Evolutionary conservation across 2,329 filamentous ascomycete species (phyloP).

Genomic region (Aspergillus pseudoviridinutans): DNA sequence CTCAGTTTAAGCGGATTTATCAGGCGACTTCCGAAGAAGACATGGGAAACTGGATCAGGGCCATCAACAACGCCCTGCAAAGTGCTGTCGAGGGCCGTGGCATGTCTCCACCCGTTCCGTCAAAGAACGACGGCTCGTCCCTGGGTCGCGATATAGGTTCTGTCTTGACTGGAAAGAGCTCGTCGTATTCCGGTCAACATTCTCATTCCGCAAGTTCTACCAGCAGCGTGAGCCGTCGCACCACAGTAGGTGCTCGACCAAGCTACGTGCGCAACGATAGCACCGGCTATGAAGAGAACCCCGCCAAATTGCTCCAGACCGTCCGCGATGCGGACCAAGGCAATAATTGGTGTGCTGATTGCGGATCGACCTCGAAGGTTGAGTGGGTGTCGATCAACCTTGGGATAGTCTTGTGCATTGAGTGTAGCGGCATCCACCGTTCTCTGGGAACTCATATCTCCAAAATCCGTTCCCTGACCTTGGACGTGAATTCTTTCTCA

Average conservation of each 20-base stretch:
- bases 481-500: constrained; percentile 95
- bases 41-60: constrained; percentile 92
- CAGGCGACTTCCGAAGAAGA: constrained; percentile 97
- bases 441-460: constrained; percentile 96
- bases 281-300: constrained; percentile 73
- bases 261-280: constrained; percentile 65
- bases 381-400: constrained; percentile 99
- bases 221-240: constrained; percentile 71
- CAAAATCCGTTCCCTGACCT: constrained; percentile 89
- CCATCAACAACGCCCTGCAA: constrained; percentile 96
- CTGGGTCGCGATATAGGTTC: constrained; percentile 84
- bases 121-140: constrained; percentile 51
- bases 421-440: constrained; percentile 95
- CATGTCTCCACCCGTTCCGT: constrained; percentile 44
- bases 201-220: constrained; percentile 40
- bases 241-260: constrained; percentile 85
- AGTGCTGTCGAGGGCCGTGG: constrained; percentile 85
- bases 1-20: constrained; percentile 91
- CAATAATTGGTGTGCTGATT: constrained; percentile 92
- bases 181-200: constrained; percentile 55
- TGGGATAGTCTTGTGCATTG: constrained; percentile 92
- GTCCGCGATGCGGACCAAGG: constrained; percentile 87
- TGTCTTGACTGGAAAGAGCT: constrained; percentile 86
- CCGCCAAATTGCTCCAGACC: constrained; percentile 79
- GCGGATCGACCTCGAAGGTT: constrained; percentile 83